These are phyloP conservation scores for Microsporum audouinii DNA, from an alignment of 2,329 filamentous ascomycete species.

Conservation along the genomic window DNA sequence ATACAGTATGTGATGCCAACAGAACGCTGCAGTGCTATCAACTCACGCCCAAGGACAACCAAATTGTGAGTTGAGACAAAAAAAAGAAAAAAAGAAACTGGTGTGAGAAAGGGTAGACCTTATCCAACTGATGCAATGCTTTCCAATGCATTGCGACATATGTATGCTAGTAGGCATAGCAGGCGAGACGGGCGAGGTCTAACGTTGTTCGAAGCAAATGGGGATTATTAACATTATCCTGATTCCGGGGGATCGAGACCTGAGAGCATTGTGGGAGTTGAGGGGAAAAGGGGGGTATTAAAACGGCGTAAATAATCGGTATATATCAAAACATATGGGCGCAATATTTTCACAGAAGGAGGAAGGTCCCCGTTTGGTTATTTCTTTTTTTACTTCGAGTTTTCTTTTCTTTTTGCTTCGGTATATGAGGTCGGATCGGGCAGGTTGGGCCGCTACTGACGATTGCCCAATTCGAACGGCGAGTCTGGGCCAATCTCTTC, in stretches of 20 bases:
- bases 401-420: neutral
- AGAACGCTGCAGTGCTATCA: constrained; percentile 1
- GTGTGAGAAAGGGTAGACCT: neutral
- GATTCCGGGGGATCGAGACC: neutral
- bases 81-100: neutral
- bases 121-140: neutral
- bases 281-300: neutral
- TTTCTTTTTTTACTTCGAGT: neutral
- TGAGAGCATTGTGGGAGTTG: neutral
- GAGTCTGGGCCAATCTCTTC: constrained; percentile 23
- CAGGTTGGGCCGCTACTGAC: neutral
- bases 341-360: neutral
- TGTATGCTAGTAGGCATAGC: neutral
- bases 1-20: neutral
- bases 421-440: neutral
- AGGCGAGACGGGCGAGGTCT: neutral
- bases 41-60: neutral
- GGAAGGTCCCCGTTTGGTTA: neutral
- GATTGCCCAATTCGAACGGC: neutral
- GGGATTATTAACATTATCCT: constrained; percentile 1
- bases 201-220: neutral
- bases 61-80: neutral
- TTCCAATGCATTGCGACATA: neutral
- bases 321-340: neutral
- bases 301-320: neutral